Evolutionary conservation across 1,284 basidiomycete species (phyloP).

Genomic region (Ceratobasidium sp.): DNA sequence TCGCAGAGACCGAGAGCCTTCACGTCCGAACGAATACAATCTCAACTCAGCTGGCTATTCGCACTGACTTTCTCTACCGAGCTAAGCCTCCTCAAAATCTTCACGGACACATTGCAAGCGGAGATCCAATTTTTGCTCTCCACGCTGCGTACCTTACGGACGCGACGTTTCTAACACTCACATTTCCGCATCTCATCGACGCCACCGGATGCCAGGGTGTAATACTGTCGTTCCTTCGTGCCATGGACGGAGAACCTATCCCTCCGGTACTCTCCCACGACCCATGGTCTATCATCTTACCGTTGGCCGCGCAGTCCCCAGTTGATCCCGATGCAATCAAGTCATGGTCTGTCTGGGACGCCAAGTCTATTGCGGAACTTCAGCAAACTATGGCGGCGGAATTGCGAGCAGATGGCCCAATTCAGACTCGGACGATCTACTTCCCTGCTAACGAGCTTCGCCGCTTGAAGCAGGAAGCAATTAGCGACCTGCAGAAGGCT

Average conservation of each 20-base stretch:
- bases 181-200: conserved; percentile 22
- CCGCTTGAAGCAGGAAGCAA: neutral
- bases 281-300: conserved; percentile 8
- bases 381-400: neutral
- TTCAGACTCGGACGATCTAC: conserved; percentile 17
- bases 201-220: conserved; percentile 1
- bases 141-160: conserved; percentile 17
- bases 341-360: conserved; percentile 7
- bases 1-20: neutral
- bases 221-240: neutral
- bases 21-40: conserved; percentile 5
- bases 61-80: conserved; percentile 12
- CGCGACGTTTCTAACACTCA: conserved; percentile 26
- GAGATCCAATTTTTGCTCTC: conserved; percentile 7
- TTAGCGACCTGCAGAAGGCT: neutral
- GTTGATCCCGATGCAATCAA: conserved; percentile 2
- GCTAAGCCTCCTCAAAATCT: neutral
- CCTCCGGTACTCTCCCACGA: conserved; percentile 13
- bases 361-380: neutral
- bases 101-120: neutral
- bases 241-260: conserved; percentile 11
- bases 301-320: neutral
- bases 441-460: conserved; percentile 26
- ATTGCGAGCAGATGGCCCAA: neutral
- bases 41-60: conserved; percentile 14